Base-by-base conservation (phyloP, 352 stramenopile genomes). In the Phytopythium aichiense region DNA sequence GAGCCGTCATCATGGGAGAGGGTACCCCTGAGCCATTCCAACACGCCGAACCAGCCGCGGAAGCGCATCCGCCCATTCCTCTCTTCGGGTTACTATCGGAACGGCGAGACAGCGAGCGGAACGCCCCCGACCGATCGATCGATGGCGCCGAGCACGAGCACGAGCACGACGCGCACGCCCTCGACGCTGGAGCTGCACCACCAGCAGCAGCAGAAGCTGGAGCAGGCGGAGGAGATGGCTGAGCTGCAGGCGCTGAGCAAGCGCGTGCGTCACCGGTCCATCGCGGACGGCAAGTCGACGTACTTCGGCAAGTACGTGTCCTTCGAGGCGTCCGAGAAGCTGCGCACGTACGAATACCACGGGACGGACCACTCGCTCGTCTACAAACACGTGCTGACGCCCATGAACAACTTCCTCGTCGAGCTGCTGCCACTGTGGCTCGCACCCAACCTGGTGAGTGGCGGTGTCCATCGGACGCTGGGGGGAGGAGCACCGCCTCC, bases 281-380 rank as follows among this genome's bases (percentile, higher is more conserved):
- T 70, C 37, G 70, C 69, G 15, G 81, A 90, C 52, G 80, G 84
- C 56, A 95, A 95, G 67, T 84, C 85, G 56, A 93, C 79, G 63
- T 95, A 95, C 68, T 95, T 95, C 72, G 82, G 84, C 65, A 95
- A 92, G 67, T 95, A 95, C 57, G 86, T 95, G 43, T 89, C 79
- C 35, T 79, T 89, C 53, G 86, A 93, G 71, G 86, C 84, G 38
- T 92, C 82, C 8, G 85, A 92, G 63, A 95, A 95, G 61, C 72
- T 95, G 55, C 77, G 79, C 23, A 91, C 84, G 45, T 95, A 95
- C 72, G 74, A 92, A 68, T 95, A 95, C 72, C 85, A 95, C 58
- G 86, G 86, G 51, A 66, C 77, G 28, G 86, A 95, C 75, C 88
- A 95, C 66, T 95, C 86, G 71, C 74, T 92, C 60, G 83, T 95